Conservation (phyloP, 2,329 filamentous ascomycete genomes). For the Pseudogymnoascus sp. region DNA sequence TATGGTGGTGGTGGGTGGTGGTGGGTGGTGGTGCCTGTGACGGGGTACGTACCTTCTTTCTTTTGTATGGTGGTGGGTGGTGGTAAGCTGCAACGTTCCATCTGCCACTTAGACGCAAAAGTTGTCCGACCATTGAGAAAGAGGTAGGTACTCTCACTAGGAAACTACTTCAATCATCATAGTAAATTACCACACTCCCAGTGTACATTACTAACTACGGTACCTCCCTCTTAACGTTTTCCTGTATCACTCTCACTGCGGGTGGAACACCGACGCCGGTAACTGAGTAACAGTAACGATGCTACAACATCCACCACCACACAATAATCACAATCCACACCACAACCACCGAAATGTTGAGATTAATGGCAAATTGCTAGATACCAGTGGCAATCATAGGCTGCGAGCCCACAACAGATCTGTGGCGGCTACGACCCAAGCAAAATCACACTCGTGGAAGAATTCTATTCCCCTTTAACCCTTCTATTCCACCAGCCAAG, state of each 20-base stretch:
- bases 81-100: not conserved
- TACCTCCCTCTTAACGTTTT: not conserved
- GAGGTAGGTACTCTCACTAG: not conserved
- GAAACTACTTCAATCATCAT: not conserved
- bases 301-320: not conserved
- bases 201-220: not conserved
- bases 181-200: not conserved
- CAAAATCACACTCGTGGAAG: not conserved
- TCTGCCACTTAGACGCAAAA: not conserved
- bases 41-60: too few species aligned
- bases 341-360: not conserved
- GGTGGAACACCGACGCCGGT: not conserved
- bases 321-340: not conserved
- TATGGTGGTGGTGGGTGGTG: too few species aligned
- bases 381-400: not conserved
- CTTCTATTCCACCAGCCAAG: not conserved
- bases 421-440: not conserved
- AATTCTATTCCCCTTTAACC: not conserved
- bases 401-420: not conserved
- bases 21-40: too few species aligned
- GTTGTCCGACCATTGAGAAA: not conserved
- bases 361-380: not conserved
- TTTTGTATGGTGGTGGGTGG: too few species aligned
- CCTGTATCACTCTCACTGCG: not conserved
- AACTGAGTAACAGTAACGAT: not conserved